Evolutionary conservation across 257 asterid species (phyloP), one percentile per base, ranked within the genome.

Genomic region (Nicotiana obtusifolia): DNA sequence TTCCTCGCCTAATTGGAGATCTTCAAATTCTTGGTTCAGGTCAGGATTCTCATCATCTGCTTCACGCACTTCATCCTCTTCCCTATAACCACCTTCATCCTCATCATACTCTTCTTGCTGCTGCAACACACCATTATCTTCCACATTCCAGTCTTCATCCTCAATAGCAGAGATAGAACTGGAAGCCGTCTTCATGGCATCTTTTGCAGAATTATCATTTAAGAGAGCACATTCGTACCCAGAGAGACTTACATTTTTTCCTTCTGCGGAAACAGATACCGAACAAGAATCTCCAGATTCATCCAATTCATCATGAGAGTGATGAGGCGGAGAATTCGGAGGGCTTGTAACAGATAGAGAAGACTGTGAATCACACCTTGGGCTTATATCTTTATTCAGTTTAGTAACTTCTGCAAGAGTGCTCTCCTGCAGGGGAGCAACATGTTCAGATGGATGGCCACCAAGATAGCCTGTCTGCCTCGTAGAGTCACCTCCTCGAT

Each of bases 261-360:
- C 92, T 60, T 88, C 94, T 62, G 82, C 91, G 17, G 67, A 85
- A 82, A 87, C 78, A 65, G 96, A 88, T 84, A 69, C 66, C 76
- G 87, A 77, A 47, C 89, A 93, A 83, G 96, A 92, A 84, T 91
- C 97, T 33, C 90, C 95, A 62, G 93, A 92, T 80, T 89, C 97
- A 80, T 95, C 99, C 90, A 94, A 86, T 89, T 95, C 99, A 83
- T 96, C 99, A 65, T 94, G 92, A 84, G 98, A 96, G 73, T 93
- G 93, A 83, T 94, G 98, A 60, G 97, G 98, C 9, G 99, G 96
- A 76, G 99, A 91, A 82, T 87, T 90, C 76, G 98, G 99, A 30
- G 97, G 99, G 87, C 98, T 96, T 83, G 98, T 91, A 84, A 96
- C 98, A 73, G 95, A 94, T n/a, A 96, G 85, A 30, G 99, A 96